A percentile compares a stretch with the other conserved stretches of the same genome.
These are phyloP conservation scores for Kingdonia uniflora DNA, from an alignment of 164 flowering plant genomes.

Conservation along the genomic window DNA sequence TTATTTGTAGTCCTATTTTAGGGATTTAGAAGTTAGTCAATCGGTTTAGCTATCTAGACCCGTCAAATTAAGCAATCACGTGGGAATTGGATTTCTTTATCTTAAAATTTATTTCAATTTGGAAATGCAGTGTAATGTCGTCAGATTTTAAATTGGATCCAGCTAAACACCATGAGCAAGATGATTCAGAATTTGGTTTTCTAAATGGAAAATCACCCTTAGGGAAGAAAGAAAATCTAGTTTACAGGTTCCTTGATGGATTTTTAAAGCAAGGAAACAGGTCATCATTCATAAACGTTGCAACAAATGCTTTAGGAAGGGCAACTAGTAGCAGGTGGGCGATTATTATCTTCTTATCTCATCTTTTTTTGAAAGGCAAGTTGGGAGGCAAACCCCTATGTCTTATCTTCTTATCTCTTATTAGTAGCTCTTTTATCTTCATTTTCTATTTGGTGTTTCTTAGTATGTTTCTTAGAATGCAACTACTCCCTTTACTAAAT, in stretches of 20 bases:
- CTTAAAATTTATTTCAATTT: too few relatives aligned
- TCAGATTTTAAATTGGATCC: slow-evolving; percentile 24
- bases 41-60: too few relatives aligned
- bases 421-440: not conserved
- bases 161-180: slow-evolving; percentile 14
- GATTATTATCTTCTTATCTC: not conserved
- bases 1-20: too few relatives aligned
- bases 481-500: too few relatives aligned
- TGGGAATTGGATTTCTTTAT: too few relatives aligned
- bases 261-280: slow-evolving; percentile 28
- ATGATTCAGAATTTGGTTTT: slow-evolving; percentile 19
- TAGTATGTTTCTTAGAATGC: not conserved
- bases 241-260: slow-evolving; percentile 23
- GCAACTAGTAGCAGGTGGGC: slow-evolving; percentile 28
- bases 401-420: not conserved
- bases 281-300: slow-evolving; percentile 18
- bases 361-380: not conserved
- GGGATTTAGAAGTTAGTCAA: too few relatives aligned
- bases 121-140: slow-evolving; percentile 27
- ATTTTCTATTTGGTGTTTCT: not conserved
- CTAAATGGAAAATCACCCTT: slow-evolving; percentile 12
- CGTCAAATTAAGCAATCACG: too few relatives aligned
- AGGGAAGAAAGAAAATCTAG: slow-evolving; percentile 18
- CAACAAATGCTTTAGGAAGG: slow-evolving; percentile 25
- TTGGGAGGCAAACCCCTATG: not conserved